Conservation (phyloP, 1,284 basidiomycete genomes). For the Singerocomus inundabilis region DNA sequence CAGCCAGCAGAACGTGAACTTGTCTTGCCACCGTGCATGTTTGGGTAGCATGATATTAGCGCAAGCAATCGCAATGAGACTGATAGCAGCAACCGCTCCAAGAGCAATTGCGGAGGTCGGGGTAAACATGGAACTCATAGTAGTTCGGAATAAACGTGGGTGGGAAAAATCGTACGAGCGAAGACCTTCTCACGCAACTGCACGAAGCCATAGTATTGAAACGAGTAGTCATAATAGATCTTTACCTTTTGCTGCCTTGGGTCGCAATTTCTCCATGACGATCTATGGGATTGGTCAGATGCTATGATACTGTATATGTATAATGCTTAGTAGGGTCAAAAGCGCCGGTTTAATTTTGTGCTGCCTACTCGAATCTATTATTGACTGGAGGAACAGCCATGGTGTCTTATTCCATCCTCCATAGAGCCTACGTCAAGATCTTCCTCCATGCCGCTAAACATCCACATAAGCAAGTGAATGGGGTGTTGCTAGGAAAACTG, state of each 20-base stretch:
- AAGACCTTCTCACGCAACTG: not conserved
- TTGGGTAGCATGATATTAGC: slow-evolving; percentile 58
- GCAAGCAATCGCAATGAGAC: slow-evolving; percentile 47
- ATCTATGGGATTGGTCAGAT: too few relatives aligned
- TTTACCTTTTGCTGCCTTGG: too few relatives aligned
- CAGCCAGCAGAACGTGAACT: slow-evolving; percentile 70
- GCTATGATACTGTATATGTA: too few relatives aligned
- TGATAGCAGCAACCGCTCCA: slow-evolving; percentile 52
- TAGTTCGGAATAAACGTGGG: not conserved
- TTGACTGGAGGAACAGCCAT: slow-evolving; percentile 21
- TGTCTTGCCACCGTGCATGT: slow-evolving; percentile 60
- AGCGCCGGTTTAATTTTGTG: too few relatives aligned
- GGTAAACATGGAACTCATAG: slow-evolving; percentile 45
- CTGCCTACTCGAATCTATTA: too few relatives aligned
- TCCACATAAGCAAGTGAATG: slow-evolving; percentile 67
- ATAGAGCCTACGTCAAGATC: slow-evolving; percentile 62
- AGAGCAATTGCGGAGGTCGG: slow-evolving; percentile 65
- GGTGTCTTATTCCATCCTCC: slow-evolving; percentile 48
- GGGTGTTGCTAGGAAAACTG: slow-evolving; percentile 58
- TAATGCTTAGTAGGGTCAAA: too few relatives aligned
- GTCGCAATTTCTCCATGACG: too few relatives aligned
- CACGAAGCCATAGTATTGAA: not conserved
- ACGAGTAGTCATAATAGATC: too few relatives aligned
- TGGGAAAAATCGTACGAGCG: not conserved
- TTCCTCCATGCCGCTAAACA: slow-evolving; percentile 73